Evolutionary conservation across 2,329 filamentous ascomycete genomes (phyloP).

Genomic region (Epichloe typhina): DNA sequence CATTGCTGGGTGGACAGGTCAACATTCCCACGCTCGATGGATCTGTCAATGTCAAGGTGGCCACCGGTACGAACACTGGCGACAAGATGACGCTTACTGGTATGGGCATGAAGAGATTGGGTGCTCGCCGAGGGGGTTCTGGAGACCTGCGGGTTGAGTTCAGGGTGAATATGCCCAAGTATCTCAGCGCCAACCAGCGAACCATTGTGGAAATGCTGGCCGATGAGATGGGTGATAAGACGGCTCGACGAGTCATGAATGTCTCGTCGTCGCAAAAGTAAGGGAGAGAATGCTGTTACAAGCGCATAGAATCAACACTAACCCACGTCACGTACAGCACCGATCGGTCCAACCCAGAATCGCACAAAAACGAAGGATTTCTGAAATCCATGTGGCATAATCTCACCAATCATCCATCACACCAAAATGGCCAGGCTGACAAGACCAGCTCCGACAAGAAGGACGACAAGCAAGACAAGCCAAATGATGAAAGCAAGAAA

Average conservation of each 20-base stretch:
- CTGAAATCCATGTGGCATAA: conserved; percentile 89
- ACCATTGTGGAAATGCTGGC: conserved; percentile 92
- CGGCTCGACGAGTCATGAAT: conserved; percentile 86
- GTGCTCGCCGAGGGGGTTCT: conserved; percentile 48
- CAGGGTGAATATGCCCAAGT: conserved; percentile 91
- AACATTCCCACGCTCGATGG: conserved; percentile 82
- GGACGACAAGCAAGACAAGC: conserved; percentile 10
- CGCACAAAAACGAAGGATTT: conserved; percentile 75
- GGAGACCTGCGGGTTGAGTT: conserved; percentile 92
- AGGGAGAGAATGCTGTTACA: not conserved
- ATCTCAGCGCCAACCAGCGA: conserved; percentile 78
- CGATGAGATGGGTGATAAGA: conserved; percentile 89
- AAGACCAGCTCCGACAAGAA: conserved; percentile 9
- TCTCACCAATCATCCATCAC: conserved; percentile 61
- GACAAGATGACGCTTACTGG: conserved; percentile 81
- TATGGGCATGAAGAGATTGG: conserved; percentile 86
- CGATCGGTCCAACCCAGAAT: conserved; percentile 22
- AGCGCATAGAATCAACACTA: not conserved
- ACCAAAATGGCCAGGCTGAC: conserved; percentile 25
- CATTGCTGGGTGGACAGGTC: conserved; percentile 81
- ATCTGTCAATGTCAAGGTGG: conserved; percentile 79
- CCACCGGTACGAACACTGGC: conserved; percentile 82
- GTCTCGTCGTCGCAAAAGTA: conserved; percentile 26
- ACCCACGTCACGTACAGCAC: not conserved
- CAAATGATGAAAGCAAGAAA: conserved; percentile 21